Conservation (phyloP, 768 basidiomycete genomes). For the Suillus variegatus region DNA sequence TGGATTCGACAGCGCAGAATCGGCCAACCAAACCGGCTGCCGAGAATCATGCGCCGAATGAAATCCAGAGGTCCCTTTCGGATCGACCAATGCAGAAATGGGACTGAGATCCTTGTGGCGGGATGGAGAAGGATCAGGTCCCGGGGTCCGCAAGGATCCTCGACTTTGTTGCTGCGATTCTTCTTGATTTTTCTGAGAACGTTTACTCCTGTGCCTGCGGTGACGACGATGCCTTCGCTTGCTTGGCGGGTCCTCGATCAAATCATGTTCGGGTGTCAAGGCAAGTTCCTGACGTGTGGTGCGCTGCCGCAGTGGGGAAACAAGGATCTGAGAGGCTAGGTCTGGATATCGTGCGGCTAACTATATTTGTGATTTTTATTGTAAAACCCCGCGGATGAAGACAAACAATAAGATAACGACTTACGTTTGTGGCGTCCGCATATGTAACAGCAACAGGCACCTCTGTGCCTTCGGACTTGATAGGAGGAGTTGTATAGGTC, state of each 20-base stretch:
- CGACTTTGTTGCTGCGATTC: constrained; percentile 4
- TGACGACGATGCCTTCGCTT: not conserved
- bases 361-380: constrained; percentile 19
- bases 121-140: too few relatives aligned
- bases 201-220: not conserved
- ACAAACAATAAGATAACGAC: constrained; percentile 10
- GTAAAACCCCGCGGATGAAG: not conserved
- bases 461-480: not conserved
- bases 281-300: not conserved
- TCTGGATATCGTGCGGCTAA: constrained; percentile 37
- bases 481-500: not conserved
- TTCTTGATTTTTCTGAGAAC: not conserved
- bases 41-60: constrained; percentile 26
- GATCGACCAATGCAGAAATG: not conserved
- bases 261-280: not conserved
- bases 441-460: constrained; percentile 31
- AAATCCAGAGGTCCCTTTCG: not conserved
- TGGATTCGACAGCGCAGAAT: not conserved
- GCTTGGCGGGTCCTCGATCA: not conserved
- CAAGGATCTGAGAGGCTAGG: constrained; percentile 34
- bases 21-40: constrained; percentile 28
- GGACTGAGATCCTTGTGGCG: not conserved
- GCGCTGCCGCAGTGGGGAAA: constrained; percentile 25
- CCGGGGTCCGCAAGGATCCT: not conserved
- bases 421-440: constrained; percentile 43